phyloP scores from a whole-genome alignment of 208 protist genomes.

The Crithidia expoeki region DNA sequence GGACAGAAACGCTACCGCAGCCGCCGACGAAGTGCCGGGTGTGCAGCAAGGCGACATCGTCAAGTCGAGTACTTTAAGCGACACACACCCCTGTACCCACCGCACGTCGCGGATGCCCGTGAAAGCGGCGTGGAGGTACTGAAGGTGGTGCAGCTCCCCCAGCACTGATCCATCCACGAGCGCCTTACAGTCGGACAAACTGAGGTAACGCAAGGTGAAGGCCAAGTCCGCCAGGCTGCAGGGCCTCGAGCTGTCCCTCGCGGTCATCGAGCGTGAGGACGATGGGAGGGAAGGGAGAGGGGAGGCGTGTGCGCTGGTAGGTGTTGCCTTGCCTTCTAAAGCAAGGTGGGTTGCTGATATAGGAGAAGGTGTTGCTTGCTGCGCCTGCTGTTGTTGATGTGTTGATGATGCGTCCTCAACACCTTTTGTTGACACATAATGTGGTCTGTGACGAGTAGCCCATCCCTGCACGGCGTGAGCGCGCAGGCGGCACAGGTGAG shows the following conservation, averaged over 20 bases:
- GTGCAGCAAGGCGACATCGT: slow-evolving; percentile 21
- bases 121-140: slow-evolving; percentile 87
- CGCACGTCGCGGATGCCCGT: slow-evolving; percentile 30
- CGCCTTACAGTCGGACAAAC: neutral
- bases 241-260: neutral
- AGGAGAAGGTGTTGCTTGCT: neutral
- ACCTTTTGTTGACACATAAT: too few relatives aligned
- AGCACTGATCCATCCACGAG: slow-evolving; percentile 16
- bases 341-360: neutral
- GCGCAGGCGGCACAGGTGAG: neutral
- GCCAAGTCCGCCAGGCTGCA: slow-evolving; percentile 6
- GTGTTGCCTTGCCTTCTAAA: neutral
- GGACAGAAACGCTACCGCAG: neutral
- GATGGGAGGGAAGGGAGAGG: neutral
- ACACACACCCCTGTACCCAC: slow-evolving; percentile 10
- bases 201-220: slow-evolving; percentile 10
- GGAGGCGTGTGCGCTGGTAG: neutral
- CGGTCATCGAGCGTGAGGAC: too few relatives aligned
- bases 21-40: neutral
- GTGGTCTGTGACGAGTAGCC: too few relatives aligned
- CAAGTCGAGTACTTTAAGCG: slow-evolving; percentile 22
- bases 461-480: neutral
- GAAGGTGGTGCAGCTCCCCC: slow-evolving; percentile 74
- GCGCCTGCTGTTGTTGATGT: too few relatives aligned
- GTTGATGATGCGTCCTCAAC: too few relatives aligned